Evolutionary conservation across 108 stramenopile genomes (phyloP).

Genomic region (Asterionellopsis glacialis): DNA sequence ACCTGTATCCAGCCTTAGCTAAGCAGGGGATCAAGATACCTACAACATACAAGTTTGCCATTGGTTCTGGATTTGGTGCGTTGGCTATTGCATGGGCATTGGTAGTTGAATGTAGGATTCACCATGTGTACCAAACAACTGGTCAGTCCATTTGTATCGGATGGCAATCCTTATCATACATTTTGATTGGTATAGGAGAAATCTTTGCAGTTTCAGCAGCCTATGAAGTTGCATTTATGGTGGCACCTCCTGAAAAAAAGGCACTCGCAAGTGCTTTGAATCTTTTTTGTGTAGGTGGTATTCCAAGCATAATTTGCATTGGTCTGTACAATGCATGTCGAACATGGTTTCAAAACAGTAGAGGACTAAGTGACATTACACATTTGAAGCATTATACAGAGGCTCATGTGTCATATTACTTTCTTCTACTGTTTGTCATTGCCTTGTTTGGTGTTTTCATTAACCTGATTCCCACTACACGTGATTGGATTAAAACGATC

Average conservation of each 20-base stretch:
- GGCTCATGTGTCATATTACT: slow-evolving; percentile 66
- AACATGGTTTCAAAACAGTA: slow-evolving; percentile 58
- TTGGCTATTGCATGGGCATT: slow-evolving; percentile 65
- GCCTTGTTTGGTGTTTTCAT: slow-evolving; percentile 57
- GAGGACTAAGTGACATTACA: slow-evolving; percentile 50
- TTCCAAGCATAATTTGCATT: slow-evolving; percentile 74
- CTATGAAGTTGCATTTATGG: slow-evolving; percentile 83
- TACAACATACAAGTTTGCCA: slow-evolving; percentile 82
- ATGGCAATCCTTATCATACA: slow-evolving; percentile 75
- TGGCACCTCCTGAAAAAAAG: slow-evolving; percentile 66
- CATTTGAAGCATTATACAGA: slow-evolving; percentile 59
- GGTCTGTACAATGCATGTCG: slow-evolving; percentile 54
- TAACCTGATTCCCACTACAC: slow-evolving; percentile 53
- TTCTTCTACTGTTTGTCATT: slow-evolving; percentile 54
- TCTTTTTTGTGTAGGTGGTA: slow-evolving; percentile 72
- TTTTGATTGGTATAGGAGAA: slow-evolving; percentile 81
- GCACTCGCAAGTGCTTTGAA: slow-evolving; percentile 72
- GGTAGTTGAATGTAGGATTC: slow-evolving; percentile 65
- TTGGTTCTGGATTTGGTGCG: slow-evolving; percentile 66
- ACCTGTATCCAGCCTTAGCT: slow-evolving; percentile 60
- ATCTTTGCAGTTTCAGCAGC: slow-evolving; percentile 84
- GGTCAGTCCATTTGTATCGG: slow-evolving; percentile 62
- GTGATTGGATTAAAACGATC: slow-evolving; percentile 49
- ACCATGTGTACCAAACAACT: slow-evolving; percentile 35
- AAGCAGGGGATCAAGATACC: slow-evolving; percentile 63